phyloP scores from a whole-genome alignment of 192 early-diverging fungal genomes.

The Backusella tuberculispora region DNA sequence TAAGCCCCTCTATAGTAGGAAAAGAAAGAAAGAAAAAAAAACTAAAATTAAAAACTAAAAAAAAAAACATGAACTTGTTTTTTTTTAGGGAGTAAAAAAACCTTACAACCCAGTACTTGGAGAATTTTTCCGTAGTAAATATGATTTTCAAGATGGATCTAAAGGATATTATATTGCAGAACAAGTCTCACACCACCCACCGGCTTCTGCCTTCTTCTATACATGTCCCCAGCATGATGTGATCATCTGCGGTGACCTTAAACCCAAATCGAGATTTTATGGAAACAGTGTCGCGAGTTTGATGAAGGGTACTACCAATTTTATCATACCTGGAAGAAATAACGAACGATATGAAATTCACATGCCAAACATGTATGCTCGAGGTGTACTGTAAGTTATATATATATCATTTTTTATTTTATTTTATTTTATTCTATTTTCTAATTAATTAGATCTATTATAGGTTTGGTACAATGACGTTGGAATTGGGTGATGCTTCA shows the following conservation, averaged over 20 bases:
- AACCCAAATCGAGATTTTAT: conserved; percentile 85
- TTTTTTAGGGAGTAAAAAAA: conserved; percentile 81
- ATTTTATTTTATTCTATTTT: neutral
- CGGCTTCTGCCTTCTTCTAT: conserved; percentile 84
- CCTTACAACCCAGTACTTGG: conserved; percentile 95
- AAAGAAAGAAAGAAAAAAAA: neutral
- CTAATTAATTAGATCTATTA: neutral
- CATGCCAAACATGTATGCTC: conserved; percentile 92
- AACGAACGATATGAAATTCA: conserved; percentile 81
- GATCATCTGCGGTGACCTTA: conserved; percentile 76
- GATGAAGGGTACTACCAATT: conserved; percentile 74
- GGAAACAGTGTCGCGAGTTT: conserved; percentile 91
- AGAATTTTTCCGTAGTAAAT: conserved; percentile 86
- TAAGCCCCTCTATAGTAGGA: conserved; percentile 29
- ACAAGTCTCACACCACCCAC: conserved; percentile 95
- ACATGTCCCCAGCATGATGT: conserved; percentile 81
- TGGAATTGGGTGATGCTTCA: conserved; percentile 87
- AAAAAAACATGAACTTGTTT: neutral
- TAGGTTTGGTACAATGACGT: conserved; percentile 80
- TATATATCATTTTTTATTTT: neutral
- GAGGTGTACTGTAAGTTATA: conserved; percentile 63
- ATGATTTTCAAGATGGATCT: conserved; percentile 68
- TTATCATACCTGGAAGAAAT: conserved; percentile 62
- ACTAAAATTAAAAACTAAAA: too few species aligned
- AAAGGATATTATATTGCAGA: conserved; percentile 83